phyloP scores from a whole-genome alignment of 1,284 basidiomycete genomes.

The Ceratobasidium papillatum region DNA sequence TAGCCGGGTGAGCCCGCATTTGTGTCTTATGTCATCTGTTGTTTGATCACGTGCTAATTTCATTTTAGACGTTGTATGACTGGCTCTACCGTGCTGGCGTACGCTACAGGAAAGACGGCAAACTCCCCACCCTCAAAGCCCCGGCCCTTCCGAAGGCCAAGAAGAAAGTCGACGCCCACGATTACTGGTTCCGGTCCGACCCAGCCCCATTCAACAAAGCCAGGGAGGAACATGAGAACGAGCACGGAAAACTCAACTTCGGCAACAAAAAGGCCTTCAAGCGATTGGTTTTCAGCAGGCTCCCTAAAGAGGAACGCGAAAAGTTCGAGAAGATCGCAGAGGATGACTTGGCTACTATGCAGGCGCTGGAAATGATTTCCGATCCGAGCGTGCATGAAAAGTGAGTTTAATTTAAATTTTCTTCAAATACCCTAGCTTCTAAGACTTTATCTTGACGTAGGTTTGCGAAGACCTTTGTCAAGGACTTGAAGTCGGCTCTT shows the following conservation, averaged over 20 bases:
- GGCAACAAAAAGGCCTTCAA: not conserved
- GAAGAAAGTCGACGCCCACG: not conserved
- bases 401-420: not conserved
- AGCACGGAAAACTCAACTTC: not conserved
- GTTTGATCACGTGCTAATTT: not conserved
- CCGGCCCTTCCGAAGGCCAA: not conserved
- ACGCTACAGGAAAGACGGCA: not conserved
- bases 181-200: not conserved
- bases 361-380: not conserved
- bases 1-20: not conserved
- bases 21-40: not conserved
- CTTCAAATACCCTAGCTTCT: not conserved
- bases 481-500: not conserved
- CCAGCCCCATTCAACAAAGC: not conserved
- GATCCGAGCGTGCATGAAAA: not conserved
- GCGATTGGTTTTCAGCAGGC: not conserved
- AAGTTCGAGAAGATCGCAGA: not conserved
- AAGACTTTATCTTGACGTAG: not conserved
- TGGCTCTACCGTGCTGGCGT: not conserved
- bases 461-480: not conserved
- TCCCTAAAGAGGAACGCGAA: not conserved
- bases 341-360: not conserved
- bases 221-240: not conserved
- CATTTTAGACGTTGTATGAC: not conserved
- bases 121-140: not conserved